phyloP scores from a whole-genome alignment of 2,329 filamentous ascomycete species.

The Hansfordia pulvinata region DNA sequence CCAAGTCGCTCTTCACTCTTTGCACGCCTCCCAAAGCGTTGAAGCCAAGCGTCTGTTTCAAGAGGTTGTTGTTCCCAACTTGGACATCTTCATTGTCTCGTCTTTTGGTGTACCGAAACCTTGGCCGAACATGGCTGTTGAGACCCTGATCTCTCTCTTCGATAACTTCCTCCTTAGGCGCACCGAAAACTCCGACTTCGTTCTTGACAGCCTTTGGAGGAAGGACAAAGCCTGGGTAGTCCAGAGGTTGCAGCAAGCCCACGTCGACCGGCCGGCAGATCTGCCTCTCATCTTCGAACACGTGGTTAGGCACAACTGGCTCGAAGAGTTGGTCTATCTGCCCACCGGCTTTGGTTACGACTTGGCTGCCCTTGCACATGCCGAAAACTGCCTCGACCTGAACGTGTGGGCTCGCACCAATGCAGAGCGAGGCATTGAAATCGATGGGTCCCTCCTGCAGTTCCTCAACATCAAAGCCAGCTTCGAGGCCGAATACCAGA shows the following conservation, averaged over 20 bases:
- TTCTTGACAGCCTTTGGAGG: constrained; percentile 82
- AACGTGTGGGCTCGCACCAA: constrained; percentile 67
- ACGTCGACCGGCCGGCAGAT: constrained; percentile 55
- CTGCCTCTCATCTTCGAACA: constrained; percentile 64
- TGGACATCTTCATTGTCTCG: constrained; percentile 68
- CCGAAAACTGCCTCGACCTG: constrained; percentile 66
- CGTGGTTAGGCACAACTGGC: constrained; percentile 69
- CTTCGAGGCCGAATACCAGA: constrained; percentile 63
- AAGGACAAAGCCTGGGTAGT: constrained; percentile 83
- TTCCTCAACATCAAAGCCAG: constrained; percentile 78
- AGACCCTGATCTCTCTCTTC: constrained; percentile 66
- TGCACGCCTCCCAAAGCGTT: constrained; percentile 45
- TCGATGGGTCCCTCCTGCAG: constrained; percentile 59
- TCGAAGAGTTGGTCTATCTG: constrained; percentile 65
- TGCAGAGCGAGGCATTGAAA: constrained; percentile 49
- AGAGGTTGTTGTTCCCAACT: constrained; percentile 55
- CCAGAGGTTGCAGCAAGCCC: constrained; percentile 62
- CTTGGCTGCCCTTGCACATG: constrained; percentile 73
- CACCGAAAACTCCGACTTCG: constrained; percentile 70
- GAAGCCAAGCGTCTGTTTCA: constrained; percentile 55
- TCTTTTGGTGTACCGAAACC: constrained; percentile 66
- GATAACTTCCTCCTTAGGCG: constrained; percentile 72
- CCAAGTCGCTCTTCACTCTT: constrained; percentile 47
- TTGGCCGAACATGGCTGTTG: constrained; percentile 61
- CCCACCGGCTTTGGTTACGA: constrained; percentile 80